Evolutionary conservation across 257 asterid species (phyloP), one percentile per base, ranked within the genome.

Genomic region (Ocimum tenuiflorum): DNA sequence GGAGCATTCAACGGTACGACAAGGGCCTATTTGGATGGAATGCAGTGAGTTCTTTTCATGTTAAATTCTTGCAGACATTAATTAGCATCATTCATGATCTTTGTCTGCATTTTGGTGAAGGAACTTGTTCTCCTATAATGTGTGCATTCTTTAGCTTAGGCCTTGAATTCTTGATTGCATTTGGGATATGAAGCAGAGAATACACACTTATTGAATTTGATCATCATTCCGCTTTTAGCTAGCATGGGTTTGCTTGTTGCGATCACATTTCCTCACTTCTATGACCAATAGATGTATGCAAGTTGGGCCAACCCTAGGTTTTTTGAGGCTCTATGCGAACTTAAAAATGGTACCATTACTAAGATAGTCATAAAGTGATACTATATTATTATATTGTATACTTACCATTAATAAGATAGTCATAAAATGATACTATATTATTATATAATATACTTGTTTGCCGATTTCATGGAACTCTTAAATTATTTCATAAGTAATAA

Each of bases 1-100:
- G 99, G 97, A 41, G 99, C 99, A 51, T 90, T 94, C 82, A 94
- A 94, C 38, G 99, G 97, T 58, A 90, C 97, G 31, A 94, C 97
- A 50, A 78, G 99, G 80, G 47, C 96, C 55, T 94, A 94, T 75
- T 42, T 88, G 41, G 97, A 94, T 81, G 99, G 97, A 82, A 86
- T 94, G 77, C 95, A 86, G 99, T 90, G 75, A 76, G 96, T 75
- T 8, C 55, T 42, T 9, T 47, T 15, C 14, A 7, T 72, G 59
- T 54, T 29, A 15, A 52, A 38, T 52, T 63, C 18, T 23, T 58
- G 23, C 17, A 52, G 7, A 22, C 5, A 12, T 48, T 47, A 8
- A 47, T 60, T 29, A 41, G 41, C 66, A 18, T 46, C n/a, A 0
- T 36, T 51, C 31, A 47, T 63, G 47, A 68, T 50, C 3, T 27